Conservation (phyloP, 2,329 filamentous ascomycete genomes). For the Westerdykella sp. region DNA sequence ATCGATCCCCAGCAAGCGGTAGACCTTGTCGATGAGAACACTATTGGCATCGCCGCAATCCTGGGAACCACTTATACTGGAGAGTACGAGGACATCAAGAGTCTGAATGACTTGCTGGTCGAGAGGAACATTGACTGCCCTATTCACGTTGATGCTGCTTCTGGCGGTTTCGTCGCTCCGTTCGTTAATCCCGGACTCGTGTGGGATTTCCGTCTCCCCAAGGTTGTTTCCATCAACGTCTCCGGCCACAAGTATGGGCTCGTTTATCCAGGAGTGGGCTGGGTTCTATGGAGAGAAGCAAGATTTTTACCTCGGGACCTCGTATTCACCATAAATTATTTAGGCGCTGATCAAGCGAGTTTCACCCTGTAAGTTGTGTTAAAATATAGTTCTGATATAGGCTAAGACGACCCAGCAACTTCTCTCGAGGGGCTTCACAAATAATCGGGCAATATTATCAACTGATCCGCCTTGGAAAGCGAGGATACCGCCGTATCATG, state of each 20-base stretch:
- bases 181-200: constrained; percentile 77
- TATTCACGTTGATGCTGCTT: constrained; percentile 91
- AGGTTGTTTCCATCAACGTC: constrained; percentile 55
- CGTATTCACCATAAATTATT: constrained; percentile 99
- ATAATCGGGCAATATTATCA: constrained; percentile 98
- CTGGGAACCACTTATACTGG: constrained; percentile 92
- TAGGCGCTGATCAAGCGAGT: constrained; percentile 88
- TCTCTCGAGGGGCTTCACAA: constrained; percentile 89
- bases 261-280: constrained; percentile 83
- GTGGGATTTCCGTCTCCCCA: constrained; percentile 89
- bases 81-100: constrained; percentile 86
- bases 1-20: constrained; percentile 59
- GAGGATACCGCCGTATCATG: constrained; percentile 90
- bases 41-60: constrained; percentile 87
- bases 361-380: no score
- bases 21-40: constrained; percentile 60
- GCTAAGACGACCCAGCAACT: no score
- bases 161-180: constrained; percentile 85
- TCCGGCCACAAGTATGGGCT: constrained; percentile 82
- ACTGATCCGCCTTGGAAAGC: constrained; percentile 88
- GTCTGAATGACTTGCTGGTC: constrained; percentile 78
- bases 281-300: constrained; percentile 79
- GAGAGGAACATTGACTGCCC: constrained; percentile 69
- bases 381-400: no score
- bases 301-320: constrained; percentile 84